A percentile compares a stretch with the other conserved stretches of the same genome.
Evolutionary conservation across 1,139 yeast species (phyloP).

Genomic region (Suhomyces bribrorum): DNA sequence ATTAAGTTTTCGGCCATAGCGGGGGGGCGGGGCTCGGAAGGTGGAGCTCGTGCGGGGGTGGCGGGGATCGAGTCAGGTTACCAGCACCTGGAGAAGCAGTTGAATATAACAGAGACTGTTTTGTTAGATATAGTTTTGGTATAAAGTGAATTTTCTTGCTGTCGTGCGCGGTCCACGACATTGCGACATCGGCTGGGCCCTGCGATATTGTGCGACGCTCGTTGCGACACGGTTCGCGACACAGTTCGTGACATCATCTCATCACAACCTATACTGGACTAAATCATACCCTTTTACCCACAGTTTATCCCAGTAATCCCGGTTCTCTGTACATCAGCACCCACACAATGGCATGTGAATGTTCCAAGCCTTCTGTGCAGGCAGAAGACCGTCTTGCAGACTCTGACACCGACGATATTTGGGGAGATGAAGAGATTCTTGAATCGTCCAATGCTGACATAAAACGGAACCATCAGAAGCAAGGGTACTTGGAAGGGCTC

Average conservation of each 20-base stretch:
- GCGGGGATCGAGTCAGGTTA: constrained; percentile 9
- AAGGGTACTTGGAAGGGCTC: constrained; percentile 85
- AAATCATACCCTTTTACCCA: too few relatives aligned
- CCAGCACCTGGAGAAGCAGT: constrained; percentile 19
- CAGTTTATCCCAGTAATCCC: too few relatives aligned
- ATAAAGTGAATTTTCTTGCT: not conserved
- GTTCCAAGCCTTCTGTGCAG: constrained; percentile 7
- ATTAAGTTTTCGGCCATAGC: constrained; percentile 49
- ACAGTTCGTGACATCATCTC: too few relatives aligned
- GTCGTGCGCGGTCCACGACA: not conserved
- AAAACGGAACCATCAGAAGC: constrained; percentile 68
- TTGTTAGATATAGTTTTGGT: too few relatives aligned
- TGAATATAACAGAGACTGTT: too few relatives aligned
- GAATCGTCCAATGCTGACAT: constrained; percentile 37
- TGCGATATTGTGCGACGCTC: not conserved
- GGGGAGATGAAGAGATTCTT: constrained; percentile 44
- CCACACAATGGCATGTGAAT: constrained; percentile 5
- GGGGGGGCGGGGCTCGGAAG: not conserved
- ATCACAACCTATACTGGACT: too few relatives aligned
- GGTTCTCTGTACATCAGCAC: not conserved
- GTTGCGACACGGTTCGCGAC: not conserved
- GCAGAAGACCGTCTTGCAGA: constrained; percentile 6
- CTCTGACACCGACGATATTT: constrained; percentile 33
- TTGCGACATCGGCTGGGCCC: not conserved
- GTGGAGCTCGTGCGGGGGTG: not conserved